Conservation (phyloP, 2,329 filamentous ascomycete genomes). For the Fonsecaea pedrosoi region DNA sequence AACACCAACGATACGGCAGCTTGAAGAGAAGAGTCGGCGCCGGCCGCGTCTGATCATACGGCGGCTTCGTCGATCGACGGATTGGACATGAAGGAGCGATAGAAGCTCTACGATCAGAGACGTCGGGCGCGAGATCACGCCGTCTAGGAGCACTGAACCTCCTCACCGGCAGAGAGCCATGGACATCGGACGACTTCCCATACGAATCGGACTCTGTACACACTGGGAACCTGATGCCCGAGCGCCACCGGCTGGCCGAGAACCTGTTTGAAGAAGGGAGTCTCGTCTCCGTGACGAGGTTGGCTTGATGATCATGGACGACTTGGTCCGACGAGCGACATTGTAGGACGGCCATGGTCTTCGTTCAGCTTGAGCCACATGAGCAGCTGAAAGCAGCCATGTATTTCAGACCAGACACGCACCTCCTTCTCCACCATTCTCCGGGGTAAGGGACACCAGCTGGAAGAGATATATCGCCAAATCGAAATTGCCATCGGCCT, state of each 20-base stretch:
- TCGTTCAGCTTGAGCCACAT: slow-evolving; percentile 10
- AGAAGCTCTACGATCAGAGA: slow-evolving; percentile 21
- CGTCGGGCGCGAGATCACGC: slow-evolving; percentile 15
- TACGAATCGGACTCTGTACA: slow-evolving; percentile 25
- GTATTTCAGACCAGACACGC: slow-evolving; percentile 8
- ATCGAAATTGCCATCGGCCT: slow-evolving; percentile 8
- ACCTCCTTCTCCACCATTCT: not conserved
- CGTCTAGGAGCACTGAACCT: slow-evolving; percentile 10
- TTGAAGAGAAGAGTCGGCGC: no score
- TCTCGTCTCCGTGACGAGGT: slow-evolving; percentile 15
- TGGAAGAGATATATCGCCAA: slow-evolving; percentile 6
- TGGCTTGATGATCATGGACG: slow-evolving; percentile 16
- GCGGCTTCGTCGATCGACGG: not conserved
- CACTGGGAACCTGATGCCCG: slow-evolving; percentile 20
- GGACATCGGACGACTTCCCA: not conserved
- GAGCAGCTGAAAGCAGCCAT: slow-evolving; percentile 8
- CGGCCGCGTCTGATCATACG: no score
- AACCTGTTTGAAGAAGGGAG: slow-evolving; percentile 22
- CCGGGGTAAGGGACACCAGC: not conserved
- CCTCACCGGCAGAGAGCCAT: not conserved
- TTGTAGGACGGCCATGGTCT: not conserved
- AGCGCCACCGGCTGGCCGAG: slow-evolving; percentile 12
- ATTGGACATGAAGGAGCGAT: slow-evolving; percentile 2
- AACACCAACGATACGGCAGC: no score
- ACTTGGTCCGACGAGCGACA: slow-evolving; percentile 12